Conservation (phyloP, 305 asterid species). For the Fraxinus sp. region DNA sequence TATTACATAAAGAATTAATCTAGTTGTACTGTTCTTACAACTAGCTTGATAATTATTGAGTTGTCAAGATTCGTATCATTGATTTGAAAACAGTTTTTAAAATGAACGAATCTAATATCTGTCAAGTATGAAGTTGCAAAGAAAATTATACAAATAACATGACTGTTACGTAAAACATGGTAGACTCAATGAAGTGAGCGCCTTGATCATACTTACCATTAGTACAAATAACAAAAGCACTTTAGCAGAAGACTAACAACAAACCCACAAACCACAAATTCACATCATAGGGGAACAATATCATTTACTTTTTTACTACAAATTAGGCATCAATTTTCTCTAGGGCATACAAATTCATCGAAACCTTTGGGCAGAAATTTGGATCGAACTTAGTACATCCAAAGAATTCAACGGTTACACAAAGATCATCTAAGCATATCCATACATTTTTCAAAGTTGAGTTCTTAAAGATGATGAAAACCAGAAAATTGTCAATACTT, state of each 20-base stretch:
- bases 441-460: slow-evolving; percentile 1
- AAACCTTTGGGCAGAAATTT: slow-evolving; percentile 8
- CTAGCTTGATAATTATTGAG: too few relatives aligned
- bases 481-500: slow-evolving; percentile 7
- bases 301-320: slow-evolving; percentile 14
- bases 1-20: background rate
- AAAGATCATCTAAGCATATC: slow-evolving; percentile 15
- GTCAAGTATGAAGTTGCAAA: background rate
- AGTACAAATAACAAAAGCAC: background rate
- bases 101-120: background rate
- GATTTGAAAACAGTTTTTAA: too few relatives aligned
- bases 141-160: too few relatives aligned
- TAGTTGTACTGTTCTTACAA: too few relatives aligned
- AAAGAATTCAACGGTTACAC: slow-evolving; percentile 24
- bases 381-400: slow-evolving; percentile 16
- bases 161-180: background rate
- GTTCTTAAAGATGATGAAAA: slow-evolving; percentile 9
- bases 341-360: slow-evolving; percentile 19
- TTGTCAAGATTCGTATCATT: too few relatives aligned
- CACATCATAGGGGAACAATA: background rate
- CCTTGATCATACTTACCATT: background rate
- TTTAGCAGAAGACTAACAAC: background rate
- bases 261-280: background rate
- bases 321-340: slow-evolving; percentile 2
- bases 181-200: background rate